These are phyloP conservation scores for Coelastrella sp. DNA, from an alignment of 139 green algal genomes.

Conservation along the genomic window DNA sequence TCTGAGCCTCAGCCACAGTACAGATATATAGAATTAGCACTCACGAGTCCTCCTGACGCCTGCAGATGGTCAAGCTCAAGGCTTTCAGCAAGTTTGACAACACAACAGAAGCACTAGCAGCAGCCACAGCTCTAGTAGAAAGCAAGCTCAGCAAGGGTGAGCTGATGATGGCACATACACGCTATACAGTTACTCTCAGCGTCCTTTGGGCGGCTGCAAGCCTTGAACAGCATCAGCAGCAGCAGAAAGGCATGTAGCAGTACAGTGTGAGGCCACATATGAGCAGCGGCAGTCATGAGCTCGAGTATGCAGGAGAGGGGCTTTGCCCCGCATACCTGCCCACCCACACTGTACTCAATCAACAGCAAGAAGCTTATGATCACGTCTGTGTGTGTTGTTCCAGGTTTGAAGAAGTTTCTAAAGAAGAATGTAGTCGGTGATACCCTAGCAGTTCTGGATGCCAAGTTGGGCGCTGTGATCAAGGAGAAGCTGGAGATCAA, in stretches of 20 bases:
- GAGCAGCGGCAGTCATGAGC: background rate
- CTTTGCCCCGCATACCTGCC: background rate
- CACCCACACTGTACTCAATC: background rate
- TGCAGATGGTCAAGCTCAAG: conserved; percentile 97
- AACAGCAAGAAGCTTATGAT: background rate
- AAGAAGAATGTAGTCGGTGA: conserved; percentile 95
- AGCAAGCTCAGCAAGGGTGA: conserved; percentile 96
- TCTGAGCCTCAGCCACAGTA: background rate
- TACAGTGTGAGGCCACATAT: background rate
- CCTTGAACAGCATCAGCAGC: background rate
- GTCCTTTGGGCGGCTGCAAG: background rate
- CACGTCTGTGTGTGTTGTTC: background rate
- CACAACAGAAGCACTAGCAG: conserved; percentile 95
- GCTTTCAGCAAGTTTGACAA: conserved; percentile 98
- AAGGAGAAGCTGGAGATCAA: conserved; percentile 99
- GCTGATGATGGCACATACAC: background rate
- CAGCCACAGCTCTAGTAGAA: conserved; percentile 94
- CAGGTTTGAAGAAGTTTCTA: conserved; percentile 98
- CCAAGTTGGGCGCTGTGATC: conserved; percentile 98
- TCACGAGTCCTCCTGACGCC: background rate
- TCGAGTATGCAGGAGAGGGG: no score
- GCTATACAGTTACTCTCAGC: background rate
- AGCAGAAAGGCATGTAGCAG: background rate
- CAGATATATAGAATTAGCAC: no score
- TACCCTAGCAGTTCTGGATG: conserved; percentile 93